Percentiles rank a stretch among this genome's conserved stretches.
Conservation (phyloP, 2,329 filamentous ascomycete species). For the Fusarium citri region DNA sequence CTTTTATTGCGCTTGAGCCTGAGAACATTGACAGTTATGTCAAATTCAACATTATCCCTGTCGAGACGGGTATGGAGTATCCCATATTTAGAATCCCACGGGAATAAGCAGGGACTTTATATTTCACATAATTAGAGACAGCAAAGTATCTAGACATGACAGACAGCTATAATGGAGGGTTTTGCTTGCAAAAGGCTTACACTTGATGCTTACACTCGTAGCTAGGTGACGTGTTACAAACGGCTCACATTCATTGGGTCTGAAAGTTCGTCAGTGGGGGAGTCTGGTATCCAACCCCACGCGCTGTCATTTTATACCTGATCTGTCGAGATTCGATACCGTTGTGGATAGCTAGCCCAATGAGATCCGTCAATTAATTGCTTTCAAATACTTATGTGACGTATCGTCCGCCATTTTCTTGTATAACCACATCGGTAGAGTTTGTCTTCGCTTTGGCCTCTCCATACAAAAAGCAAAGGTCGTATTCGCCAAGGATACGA, state of each 20-base stretch:
- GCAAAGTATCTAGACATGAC: background rate
- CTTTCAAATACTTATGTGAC: background rate
- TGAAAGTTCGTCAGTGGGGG: background rate
- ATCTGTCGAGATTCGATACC: background rate
- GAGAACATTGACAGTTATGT: slow-evolving; percentile 31
- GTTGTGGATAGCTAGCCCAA: background rate
- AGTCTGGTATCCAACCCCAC: background rate
- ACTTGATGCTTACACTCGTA: rapidly evolving
- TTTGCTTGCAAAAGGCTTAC: background rate
- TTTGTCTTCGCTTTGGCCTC: background rate
- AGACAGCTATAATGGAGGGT: background rate
- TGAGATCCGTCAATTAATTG: background rate
- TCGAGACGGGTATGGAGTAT: slow-evolving; percentile 13
- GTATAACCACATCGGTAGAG: background rate
- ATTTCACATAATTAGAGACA: background rate
- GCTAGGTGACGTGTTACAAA: no score
- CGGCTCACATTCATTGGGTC: background rate
- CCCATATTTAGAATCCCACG: slow-evolving; percentile 12
- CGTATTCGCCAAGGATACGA: background rate
- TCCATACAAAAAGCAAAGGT: background rate
- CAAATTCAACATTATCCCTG: slow-evolving; percentile 16
- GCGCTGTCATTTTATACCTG: background rate
- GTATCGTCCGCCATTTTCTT: background rate
- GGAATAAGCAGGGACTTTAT: rapidly evolving
- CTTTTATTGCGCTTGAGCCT: slow-evolving; percentile 10